Evolutionary conservation across 805 yeast genomes (phyloP).

Genomic region (Yarrowia keelungensis): DNA sequence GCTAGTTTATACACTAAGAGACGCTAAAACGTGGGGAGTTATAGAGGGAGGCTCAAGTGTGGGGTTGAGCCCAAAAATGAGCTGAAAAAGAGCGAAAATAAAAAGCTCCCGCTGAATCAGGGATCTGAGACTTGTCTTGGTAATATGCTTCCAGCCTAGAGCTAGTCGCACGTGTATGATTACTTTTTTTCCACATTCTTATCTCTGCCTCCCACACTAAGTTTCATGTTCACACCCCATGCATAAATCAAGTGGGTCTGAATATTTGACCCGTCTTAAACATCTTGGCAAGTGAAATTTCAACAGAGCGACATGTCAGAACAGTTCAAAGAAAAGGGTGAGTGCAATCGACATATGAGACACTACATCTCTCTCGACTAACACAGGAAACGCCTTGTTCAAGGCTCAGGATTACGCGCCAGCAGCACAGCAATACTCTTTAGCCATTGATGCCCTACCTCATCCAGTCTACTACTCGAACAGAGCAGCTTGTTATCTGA

Average conservation of each 20-base stretch:
- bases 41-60: too few species aligned
- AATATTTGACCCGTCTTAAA: conserved; percentile 3
- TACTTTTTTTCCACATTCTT: too few species aligned
- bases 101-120: too few species aligned
- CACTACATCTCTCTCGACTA: not conserved
- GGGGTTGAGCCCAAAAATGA: too few species aligned
- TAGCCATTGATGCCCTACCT: conserved; percentile 41
- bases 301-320: conserved; percentile 31
- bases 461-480: conserved; percentile 43
- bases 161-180: not conserved
- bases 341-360: not conserved
- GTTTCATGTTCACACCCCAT: not conserved
- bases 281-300: not conserved
- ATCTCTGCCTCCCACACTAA: too few species aligned
- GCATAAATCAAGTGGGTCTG: not conserved
- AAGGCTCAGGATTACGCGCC: conserved; percentile 38
- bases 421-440: conserved; percentile 42
- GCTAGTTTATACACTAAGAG: too few species aligned
- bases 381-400: conserved; percentile 42
- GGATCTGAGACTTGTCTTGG: too few species aligned
- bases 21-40: too few species aligned
- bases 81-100: too few species aligned
- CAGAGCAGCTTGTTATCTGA: conserved; percentile 43
- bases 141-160: too few species aligned
- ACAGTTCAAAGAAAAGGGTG: conserved; percentile 24